These are phyloP conservation scores for Colletotrichum sp. DNA, from an alignment of 2,329 filamentous ascomycete species.

Conservation along the genomic window DNA sequence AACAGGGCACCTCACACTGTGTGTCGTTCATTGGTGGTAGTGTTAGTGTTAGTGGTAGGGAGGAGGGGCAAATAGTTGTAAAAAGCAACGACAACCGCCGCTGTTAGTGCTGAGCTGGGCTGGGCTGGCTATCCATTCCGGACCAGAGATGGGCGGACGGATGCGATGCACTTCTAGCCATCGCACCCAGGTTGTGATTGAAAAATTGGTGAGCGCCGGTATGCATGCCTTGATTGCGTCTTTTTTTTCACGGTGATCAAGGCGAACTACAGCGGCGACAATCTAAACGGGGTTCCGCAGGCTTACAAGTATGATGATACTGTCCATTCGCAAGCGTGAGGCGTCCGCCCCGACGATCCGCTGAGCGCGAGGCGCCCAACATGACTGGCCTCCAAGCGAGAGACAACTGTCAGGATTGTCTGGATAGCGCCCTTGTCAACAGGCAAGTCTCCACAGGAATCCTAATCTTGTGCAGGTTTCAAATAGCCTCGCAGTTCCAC, in stretches of 20 bases:
- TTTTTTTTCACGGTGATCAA: background rate
- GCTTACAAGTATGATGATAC: constrained; percentile 8
- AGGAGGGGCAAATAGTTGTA: background rate
- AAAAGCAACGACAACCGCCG: constrained; percentile 16
- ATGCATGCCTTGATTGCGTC: background rate
- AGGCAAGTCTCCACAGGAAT: background rate
- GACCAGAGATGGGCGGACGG: constrained; percentile 1
- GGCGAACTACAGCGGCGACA: background rate
- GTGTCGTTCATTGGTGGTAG: background rate
- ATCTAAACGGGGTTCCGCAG: background rate
- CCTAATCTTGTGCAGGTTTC: background rate
- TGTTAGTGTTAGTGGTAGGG: background rate
- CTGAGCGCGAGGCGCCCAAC: background rate
- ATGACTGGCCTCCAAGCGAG: background rate
- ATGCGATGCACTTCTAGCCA: background rate
- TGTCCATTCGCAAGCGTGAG: constrained; percentile 8
- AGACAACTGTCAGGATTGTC: background rate
- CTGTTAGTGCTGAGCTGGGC: background rate
- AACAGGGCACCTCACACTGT: background rate
- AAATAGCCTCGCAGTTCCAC: background rate
- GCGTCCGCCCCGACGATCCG: background rate
- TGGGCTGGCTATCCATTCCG: background rate
- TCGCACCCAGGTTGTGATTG: background rate
- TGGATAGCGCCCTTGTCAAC: background rate
- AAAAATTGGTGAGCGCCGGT: background rate